Evolutionary conservation across 352 stramenopile genomes (phyloP).

Genomic region (Achlya hypogyna): DNA sequence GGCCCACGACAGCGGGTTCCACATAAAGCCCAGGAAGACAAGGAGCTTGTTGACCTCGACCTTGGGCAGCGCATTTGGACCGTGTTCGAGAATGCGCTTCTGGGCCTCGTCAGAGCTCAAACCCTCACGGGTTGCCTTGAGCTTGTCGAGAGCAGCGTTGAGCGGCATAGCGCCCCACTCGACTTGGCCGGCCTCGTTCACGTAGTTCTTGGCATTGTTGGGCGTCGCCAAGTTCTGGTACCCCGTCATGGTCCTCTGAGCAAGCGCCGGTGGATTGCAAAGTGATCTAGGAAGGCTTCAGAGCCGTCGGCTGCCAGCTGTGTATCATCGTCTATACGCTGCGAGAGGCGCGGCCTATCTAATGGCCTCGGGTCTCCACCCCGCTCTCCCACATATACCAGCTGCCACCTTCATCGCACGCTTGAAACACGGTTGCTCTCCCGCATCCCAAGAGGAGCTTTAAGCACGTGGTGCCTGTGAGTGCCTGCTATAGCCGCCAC

Average conservation of each 20-base stretch:
- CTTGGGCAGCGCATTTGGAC: slow-evolving; percentile 24
- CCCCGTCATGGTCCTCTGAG: not conserved
- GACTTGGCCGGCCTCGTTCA: slow-evolving; percentile 69
- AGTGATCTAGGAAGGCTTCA: not conserved
- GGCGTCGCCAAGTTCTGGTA: slow-evolving; percentile 45
- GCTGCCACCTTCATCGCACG: too few species aligned
- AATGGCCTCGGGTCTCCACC: too few species aligned
- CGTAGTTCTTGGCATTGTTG: slow-evolving; percentile 74
- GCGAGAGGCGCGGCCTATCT: too few species aligned
- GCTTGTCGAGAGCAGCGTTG: slow-evolving; percentile 21
- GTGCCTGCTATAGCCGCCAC: not conserved
- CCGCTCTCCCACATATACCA: too few species aligned
- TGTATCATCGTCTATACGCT: too few species aligned
- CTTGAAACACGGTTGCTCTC: too few species aligned
- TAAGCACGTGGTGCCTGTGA: not conserved
- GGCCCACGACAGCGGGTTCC: slow-evolving; percentile 24
- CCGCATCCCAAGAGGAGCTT: not conserved
- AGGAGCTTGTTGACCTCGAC: slow-evolving; percentile 9
- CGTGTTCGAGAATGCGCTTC: slow-evolving; percentile 15
- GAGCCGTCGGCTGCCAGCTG: too few species aligned
- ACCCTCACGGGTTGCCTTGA: slow-evolving; percentile 19
- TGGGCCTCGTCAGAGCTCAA: slow-evolving; percentile 20
- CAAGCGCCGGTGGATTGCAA: not conserved
- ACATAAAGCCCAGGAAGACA: slow-evolving; percentile 23
- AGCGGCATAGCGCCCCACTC: slow-evolving; percentile 16